These are phyloP conservation scores for Penicillium sclerotigenum DNA, from an alignment of 2,329 filamentous ascomycete genomes.

Conservation along the genomic window DNA sequence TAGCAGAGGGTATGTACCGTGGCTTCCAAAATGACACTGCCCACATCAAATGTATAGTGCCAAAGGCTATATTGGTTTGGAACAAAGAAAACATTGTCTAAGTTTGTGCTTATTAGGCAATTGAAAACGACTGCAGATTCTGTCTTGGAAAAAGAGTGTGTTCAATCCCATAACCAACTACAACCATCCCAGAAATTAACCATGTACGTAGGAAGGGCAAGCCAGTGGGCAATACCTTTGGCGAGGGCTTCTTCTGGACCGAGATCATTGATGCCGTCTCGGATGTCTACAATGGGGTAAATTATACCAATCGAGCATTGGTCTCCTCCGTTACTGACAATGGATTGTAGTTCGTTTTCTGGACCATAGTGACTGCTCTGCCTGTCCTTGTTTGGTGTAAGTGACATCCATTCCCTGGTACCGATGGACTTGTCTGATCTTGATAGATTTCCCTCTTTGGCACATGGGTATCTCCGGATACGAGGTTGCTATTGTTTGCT, in stretches of 20 bases:
- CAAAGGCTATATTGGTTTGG: conserved; percentile 40
- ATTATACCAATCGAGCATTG: conserved; percentile 23
- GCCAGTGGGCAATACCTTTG: conserved; percentile 66
- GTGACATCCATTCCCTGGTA: conserved; percentile 34
- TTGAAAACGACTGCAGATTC: conserved; percentile 47
- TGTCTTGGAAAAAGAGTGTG: conserved; percentile 72
- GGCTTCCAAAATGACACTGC: conserved; percentile 78
- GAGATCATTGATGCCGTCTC: conserved; percentile 77
- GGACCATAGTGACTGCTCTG: conserved; percentile 88
- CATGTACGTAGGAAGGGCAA: conserved; percentile 65
- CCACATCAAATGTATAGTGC: conserved; percentile 50
- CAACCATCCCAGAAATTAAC: conserved; percentile 21
- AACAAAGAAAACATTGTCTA: conserved; percentile 35
- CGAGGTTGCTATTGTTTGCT: conserved; percentile 82
- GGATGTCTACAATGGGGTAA: conserved; percentile 86
- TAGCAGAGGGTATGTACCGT: conserved; percentile 97
- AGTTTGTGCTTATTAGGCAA: conserved; percentile 45
- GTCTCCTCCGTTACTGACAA: conserved; percentile 23
- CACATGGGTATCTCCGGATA: conserved; percentile 98
- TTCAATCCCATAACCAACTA: conserved; percentile 29
- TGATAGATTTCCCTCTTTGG: conserved; percentile 87
- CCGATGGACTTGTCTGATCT: conserved; percentile 15
- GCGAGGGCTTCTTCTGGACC: conserved; percentile 67
- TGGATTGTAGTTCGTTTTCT: conserved; percentile 74
- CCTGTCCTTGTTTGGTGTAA: conserved; percentile 91